Conservation (phyloP, 2,329 filamentous ascomycete species). For the Cordyceps tenuipes region DNA sequence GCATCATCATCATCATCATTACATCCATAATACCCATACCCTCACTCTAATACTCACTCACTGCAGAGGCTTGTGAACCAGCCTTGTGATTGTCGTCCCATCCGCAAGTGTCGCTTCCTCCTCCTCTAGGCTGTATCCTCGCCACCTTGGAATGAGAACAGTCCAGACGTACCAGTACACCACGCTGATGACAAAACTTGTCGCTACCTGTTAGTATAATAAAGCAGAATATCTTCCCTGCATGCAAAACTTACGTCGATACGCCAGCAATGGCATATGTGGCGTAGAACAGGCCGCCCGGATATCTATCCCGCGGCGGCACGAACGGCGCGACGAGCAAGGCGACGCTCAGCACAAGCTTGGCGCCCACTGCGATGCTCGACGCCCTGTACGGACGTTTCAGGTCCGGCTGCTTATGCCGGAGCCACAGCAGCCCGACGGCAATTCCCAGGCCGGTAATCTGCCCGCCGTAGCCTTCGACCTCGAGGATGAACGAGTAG, state of each 20-base stretch:
- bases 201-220: not conserved
- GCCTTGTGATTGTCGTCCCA: conserved; percentile 56
- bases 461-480: conserved; percentile 60
- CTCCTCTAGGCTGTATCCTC: conserved; percentile 56
- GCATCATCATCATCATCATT: no score
- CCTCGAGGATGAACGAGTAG: conserved; percentile 65
- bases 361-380: conserved; percentile 48
- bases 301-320: conserved; percentile 40
- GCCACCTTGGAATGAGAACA: conserved; percentile 47
- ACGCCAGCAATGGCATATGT: conserved; percentile 46
- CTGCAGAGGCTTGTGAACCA: conserved; percentile 29
- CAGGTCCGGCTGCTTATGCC: conserved; percentile 50
- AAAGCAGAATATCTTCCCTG: not conserved
- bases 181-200: conserved; percentile 48
- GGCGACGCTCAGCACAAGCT: conserved; percentile 43
- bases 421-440: conserved; percentile 51
- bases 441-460: conserved; percentile 51
- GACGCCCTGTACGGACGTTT: conserved; percentile 58
- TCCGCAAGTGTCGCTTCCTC: conserved; percentile 51
- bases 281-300: conserved; percentile 42
- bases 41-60: not conserved
- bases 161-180: conserved; percentile 65
- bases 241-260: conserved; percentile 36
- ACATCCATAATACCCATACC: not conserved
- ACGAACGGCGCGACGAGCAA: conserved; percentile 56